Evolutionary conservation across 352 stramenopile species (phyloP), one percentile per base, ranked within the genome.

Genomic region (Globisporangium iwayamae): DNA sequence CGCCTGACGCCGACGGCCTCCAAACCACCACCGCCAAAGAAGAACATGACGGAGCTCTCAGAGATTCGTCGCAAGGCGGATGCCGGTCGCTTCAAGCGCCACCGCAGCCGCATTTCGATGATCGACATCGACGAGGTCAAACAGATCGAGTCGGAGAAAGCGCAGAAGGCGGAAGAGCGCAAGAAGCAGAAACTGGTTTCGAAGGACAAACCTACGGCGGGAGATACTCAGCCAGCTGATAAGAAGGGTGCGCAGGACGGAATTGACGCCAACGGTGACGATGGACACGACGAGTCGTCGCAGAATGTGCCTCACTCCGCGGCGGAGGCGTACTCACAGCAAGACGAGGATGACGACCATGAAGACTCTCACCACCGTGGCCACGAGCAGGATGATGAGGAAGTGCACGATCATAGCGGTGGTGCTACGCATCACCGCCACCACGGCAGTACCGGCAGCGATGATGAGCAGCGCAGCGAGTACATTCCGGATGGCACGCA

Each of bases 51-150:
- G 22, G 59, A 93, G 45, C 76, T 90, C 60, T 91, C 84, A 4
- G 84, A 93, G 66, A 93, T 94, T 60, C 83, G 86, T 53, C 83
- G 84, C 20, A 92, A 94, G 62, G 86, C 86, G 6, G 86, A 94
- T 57, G 83, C 83, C 0, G 86, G 86, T 2, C 74, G 86, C 0
- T 94, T 94, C 60, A 94, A 94, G 72, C 76, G 86, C 39, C 83
- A 94, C 64, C 76, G 86, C 9, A 93, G 76, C 53, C 86, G 86
- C 36, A 94, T 94, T 54, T 94, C 86, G 4, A 90, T 94, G 82
- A 94, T 94, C 62, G 86, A 94, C 60, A 80, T 94, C 36, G 87
- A 94, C 22, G 86, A 94, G 57, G 83, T 94, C 7, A 94, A 94
- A 70, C 86, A 94, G 70, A 94, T 94, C 56, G 84, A 93, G 59